phyloP scores from a whole-genome alignment of 2,329 filamentous ascomycete genomes.

The Trichoderma atroviride region DNA sequence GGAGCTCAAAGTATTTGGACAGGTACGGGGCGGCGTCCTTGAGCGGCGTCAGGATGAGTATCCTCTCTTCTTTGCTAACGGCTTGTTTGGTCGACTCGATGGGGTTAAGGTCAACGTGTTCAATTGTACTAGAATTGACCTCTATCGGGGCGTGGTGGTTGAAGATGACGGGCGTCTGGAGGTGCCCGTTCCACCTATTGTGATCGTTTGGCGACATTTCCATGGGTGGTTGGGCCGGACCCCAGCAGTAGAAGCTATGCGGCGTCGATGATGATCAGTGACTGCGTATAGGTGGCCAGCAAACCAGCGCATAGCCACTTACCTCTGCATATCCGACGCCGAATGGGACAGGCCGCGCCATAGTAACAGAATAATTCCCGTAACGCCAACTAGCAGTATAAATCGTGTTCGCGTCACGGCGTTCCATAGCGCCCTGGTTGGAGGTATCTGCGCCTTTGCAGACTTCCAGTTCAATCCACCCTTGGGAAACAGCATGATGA shows the following conservation, averaged over 20 bases:
- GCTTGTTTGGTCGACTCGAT: constrained; percentile 82
- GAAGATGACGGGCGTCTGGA: constrained; percentile 92
- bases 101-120: constrained; percentile 80
- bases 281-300: background rate
- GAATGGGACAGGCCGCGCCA: constrained; percentile 84
- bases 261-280: constrained; percentile 11
- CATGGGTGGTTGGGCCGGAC: constrained; percentile 92
- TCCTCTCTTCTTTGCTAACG: constrained; percentile 76
- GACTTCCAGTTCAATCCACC: constrained; percentile 92
- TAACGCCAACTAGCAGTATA: constrained; percentile 70
- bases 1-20: constrained; percentile 88
- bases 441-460: constrained; percentile 76
- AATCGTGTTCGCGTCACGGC: constrained; percentile 78
- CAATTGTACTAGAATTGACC: constrained; percentile 79
- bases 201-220: constrained; percentile 92
- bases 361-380: constrained; percentile 74
- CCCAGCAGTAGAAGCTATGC: constrained; percentile 92
- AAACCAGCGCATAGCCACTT: constrained; percentile 37
- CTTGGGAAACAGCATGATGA: constrained; percentile 84
- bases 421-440: constrained; percentile 69
- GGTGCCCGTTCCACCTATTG: constrained; percentile 82
- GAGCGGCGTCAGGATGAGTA: constrained; percentile 90
- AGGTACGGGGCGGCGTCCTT: constrained; percentile 85
- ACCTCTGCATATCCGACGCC: constrained; percentile 91
- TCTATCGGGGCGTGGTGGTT: constrained; percentile 90